Evolutionary conservation across 2,329 filamentous ascomycete species (phyloP).

Genomic region (Fusarium luffae): DNA sequence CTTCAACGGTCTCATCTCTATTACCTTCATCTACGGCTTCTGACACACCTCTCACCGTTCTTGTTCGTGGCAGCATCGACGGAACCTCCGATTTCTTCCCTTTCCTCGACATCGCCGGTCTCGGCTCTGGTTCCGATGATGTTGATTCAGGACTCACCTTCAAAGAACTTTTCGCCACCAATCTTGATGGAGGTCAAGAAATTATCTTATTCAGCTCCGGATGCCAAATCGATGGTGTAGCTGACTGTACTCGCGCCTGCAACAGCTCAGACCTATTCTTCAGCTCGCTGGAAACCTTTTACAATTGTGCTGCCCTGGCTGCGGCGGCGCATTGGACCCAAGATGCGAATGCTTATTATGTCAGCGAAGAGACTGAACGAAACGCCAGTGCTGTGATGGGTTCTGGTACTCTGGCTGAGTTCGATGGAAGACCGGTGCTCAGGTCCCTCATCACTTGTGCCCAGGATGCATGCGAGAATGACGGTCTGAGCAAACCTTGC

Average conservation of each 20-base stretch:
- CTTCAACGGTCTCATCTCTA: slow-evolving; percentile 16
- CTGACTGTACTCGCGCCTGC: slow-evolving; percentile 51
- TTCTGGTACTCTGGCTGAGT: slow-evolving; percentile 46
- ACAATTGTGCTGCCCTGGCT: slow-evolving; percentile 53
- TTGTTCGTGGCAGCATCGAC: slow-evolving; percentile 47
- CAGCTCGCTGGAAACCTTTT: slow-evolving; percentile 52
- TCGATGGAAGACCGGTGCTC: slow-evolving; percentile 48
- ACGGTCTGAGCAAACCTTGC: slow-evolving; percentile 50
- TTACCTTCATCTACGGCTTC: slow-evolving; percentile 27
- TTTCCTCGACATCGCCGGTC: slow-evolving; percentile 50
- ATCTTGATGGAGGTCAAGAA: slow-evolving; percentile 49
- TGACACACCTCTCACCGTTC: slow-evolving; percentile 45
- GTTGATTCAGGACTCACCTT: slow-evolving; percentile 48
- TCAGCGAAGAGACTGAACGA: slow-evolving; percentile 49
- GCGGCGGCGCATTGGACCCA: slow-evolving; percentile 51
- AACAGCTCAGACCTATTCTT: slow-evolving; percentile 47
- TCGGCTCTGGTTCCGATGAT: slow-evolving; percentile 44
- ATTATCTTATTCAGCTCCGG: slow-evolving; percentile 50
- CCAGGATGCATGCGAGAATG: slow-evolving; percentile 50
- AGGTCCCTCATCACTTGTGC: slow-evolving; percentile 50
- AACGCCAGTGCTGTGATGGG: slow-evolving; percentile 54
- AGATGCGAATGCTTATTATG: slow-evolving; percentile 45
- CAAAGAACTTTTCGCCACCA: slow-evolving; percentile 50
- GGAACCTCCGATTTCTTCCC: slow-evolving; percentile 53
- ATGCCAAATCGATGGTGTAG: slow-evolving; percentile 45